Evolutionary conservation across 2,329 filamentous ascomycete genomes (phyloP).

Genomic region (Hymenoscyphus scutula): DNA sequence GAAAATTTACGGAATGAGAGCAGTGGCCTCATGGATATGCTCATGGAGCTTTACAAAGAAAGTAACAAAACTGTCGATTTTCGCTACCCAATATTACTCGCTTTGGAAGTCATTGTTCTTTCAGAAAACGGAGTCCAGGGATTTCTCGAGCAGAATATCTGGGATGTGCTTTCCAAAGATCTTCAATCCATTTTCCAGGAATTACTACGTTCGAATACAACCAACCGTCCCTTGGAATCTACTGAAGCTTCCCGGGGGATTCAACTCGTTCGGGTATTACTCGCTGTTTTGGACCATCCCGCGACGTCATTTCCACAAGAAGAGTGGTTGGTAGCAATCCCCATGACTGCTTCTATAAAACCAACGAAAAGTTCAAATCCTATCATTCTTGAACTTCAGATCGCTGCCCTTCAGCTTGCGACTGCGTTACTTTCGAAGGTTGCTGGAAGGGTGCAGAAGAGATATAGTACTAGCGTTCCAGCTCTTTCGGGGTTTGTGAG

Average conservation of each 20-base stretch:
- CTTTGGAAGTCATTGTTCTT: conserved; percentile 56
- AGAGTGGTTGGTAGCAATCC: conserved; percentile 57
- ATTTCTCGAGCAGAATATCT: conserved; percentile 53
- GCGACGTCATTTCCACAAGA: conserved; percentile 44
- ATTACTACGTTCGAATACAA: conserved; percentile 19
- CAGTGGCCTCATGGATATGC: conserved; percentile 59
- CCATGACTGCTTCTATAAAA: conserved; percentile 44
- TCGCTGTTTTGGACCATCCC: conserved; percentile 50
- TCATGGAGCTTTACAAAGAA: conserved; percentile 57
- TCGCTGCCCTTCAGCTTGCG: conserved; percentile 55
- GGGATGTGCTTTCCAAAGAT: conserved; percentile 52
- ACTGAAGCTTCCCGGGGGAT: conserved; percentile 47
- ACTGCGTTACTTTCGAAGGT: conserved; percentile 50
- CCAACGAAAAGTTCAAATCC: conserved; percentile 13
- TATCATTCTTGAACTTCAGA: conserved; percentile 45
- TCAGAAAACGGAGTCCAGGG: conserved; percentile 39
- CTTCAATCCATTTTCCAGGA: conserved; percentile 45
- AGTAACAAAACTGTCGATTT: conserved; percentile 46
- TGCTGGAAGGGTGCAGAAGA: conserved; percentile 44
- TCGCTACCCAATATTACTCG: conserved; percentile 55
- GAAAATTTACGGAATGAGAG: conserved; percentile 48
- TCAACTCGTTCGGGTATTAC: conserved; percentile 55
- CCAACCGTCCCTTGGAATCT: conserved; percentile 21
- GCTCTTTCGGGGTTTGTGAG: conserved; percentile 50
- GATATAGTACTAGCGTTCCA: conserved; percentile 51